A percentile compares a stretch with the other conserved stretches of the same genome.
These are phyloP conservation scores for Sporothrix phasma DNA, from an alignment of 2,329 filamentous ascomycete genomes.

Conservation along the genomic window DNA sequence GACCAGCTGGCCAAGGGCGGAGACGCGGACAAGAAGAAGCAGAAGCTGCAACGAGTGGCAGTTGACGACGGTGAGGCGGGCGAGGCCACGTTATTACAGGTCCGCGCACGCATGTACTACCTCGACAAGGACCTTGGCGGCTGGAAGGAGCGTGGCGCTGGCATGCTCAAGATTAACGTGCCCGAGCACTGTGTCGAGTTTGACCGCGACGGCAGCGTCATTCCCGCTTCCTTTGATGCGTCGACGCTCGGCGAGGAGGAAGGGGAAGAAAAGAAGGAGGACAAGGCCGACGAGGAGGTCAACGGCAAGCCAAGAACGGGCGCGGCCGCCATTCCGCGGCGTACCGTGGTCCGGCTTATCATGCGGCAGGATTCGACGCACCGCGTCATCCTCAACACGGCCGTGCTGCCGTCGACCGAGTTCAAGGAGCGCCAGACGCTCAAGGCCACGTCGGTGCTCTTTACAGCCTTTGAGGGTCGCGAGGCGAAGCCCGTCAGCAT, in stretches of 20 bases:
- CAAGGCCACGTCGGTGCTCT: conserved; percentile 59
- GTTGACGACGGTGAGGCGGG: conserved; percentile 82
- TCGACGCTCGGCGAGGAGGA: conserved; percentile 18
- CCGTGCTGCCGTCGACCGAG: conserved; percentile 66
- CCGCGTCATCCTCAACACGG: conserved; percentile 76
- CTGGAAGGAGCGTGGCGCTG: conserved; percentile 85
- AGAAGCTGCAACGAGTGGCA: conserved; percentile 55
- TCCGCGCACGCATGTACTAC: conserved; percentile 77
- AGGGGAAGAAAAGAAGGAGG: conserved; percentile 23
- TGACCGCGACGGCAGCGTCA: conserved; percentile 30
- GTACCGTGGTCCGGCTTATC: conserved; percentile 60
- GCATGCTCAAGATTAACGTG: conserved; percentile 76
- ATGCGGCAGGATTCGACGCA: conserved; percentile 88
- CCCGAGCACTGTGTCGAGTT: conserved; percentile 47
- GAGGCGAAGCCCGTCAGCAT: conserved; percentile 47
- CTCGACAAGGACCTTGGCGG: conserved; percentile 58
- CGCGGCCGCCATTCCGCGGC: conserved; percentile 18
- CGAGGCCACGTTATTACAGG: conserved; percentile 49
- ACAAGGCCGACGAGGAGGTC: conserved; percentile 22
- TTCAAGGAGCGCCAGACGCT: conserved; percentile 68
- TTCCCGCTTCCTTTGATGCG: conserved; percentile 20
- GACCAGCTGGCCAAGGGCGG: conserved; percentile 24
- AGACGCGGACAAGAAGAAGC: conserved; percentile 54
- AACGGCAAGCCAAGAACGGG: conserved; percentile 16
- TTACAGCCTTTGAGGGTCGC: conserved; percentile 51